Base-by-base conservation (phyloP, 129 eudicot species). In the Ambrosia artemisiifolia region DNA sequence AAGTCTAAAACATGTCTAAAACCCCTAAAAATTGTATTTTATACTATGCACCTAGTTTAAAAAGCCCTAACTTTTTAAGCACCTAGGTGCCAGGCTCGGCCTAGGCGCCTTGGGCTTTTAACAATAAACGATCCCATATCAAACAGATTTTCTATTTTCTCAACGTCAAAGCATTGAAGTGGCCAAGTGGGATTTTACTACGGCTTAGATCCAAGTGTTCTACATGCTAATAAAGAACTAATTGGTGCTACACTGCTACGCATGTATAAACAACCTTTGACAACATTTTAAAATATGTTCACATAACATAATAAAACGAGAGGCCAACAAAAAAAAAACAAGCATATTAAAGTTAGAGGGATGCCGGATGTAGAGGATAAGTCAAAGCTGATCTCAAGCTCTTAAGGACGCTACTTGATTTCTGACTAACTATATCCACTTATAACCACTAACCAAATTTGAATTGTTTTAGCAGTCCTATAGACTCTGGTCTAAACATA, bases 381-480 rank as follows among this genome's bases (percentile, higher is more conserved):
- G 56, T 24, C 11, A 57, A 24, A 14, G 20, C 7, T 55, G 28
- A 42, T 67, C 43, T 69, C 18, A 32, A 44, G 28, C 46, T 72
- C 69, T 59, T 59, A 72, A 44, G 59, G 14, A 30, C 36, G 47
- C 77, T 17, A 62, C 77, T 72, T 28, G 17, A 61, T 60, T 60
- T 33, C 60, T 60, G 59, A 59, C 32, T 72, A n/a, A 59, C 32
- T 56, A 70, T 35, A 71, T 17, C 44, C 46, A 8, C 11, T 17
- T 17, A 18, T 5, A 48, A 38, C 33, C 42, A 33, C 50, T 6
- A 4, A 59, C 44, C 78, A 40, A 74, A 13, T 17, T 33, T 10
- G 14, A 38, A 51, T 14, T 34, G 43, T 18, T 17, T 17, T 43
- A 38, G 48, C 48, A 51, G 0, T 54, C 49, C 16, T 13, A 68